Conservation (phyloP, 2,329 filamentous ascomycete species). For the Pleomassaria siparia region DNA sequence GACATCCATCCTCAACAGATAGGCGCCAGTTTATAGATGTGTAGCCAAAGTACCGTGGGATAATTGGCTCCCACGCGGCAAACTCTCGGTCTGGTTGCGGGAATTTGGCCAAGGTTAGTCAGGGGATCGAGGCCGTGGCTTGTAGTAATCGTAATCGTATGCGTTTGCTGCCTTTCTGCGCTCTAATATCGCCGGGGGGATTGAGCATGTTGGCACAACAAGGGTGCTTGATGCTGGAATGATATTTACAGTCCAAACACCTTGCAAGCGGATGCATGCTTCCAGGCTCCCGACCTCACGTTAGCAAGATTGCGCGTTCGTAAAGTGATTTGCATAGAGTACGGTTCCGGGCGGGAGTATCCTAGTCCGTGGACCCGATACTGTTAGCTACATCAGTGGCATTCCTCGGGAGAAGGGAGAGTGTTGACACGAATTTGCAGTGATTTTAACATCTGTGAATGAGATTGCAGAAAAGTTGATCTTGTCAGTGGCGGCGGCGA, state of each 20-base stretch:
- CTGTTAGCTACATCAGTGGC: neutral
- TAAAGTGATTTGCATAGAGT: neutral
- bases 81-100: constrained; percentile 1
- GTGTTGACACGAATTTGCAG: neutral
- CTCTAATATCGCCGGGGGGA: neutral
- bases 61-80: neutral
- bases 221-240: neutral
- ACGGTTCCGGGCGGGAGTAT: neutral
- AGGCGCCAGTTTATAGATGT: neutral
- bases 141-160: neutral
- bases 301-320: neutral
- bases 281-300: neutral
- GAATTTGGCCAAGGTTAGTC: neutral
- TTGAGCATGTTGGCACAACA: neutral
- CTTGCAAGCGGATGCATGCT: neutral
- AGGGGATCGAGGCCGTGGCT: constrained; percentile 1
- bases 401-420: neutral
- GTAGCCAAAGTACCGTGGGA: neutral
- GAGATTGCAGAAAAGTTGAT: too few relatives aligned
- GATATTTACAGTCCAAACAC: neutral
- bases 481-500: too few relatives aligned
- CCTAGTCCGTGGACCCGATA: neutral
- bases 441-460: too few relatives aligned
- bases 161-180: neutral
- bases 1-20: neutral